A percentile compares a stretch with the other conserved stretches of the same genome.
Conservation (phyloP, 352 stramenopile genomes). For the Globisporangium nodosum region DNA sequence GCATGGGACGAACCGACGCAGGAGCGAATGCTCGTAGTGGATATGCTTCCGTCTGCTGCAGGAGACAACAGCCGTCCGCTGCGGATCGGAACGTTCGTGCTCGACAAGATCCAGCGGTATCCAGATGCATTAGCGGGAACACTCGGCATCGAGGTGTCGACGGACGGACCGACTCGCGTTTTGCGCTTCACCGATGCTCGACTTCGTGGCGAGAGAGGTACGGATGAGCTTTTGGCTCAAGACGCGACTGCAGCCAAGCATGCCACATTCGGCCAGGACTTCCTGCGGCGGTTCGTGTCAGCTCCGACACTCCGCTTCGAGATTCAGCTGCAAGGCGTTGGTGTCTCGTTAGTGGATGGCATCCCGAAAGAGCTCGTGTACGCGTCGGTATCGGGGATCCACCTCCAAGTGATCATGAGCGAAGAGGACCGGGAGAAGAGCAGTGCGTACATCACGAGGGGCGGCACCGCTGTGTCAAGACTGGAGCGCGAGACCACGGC, state of each 20-base stretch:
- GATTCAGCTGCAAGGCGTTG: constrained; percentile 63
- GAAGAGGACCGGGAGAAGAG: constrained; percentile 33
- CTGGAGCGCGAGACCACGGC: constrained; percentile 50
- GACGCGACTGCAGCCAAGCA: constrained; percentile 1
- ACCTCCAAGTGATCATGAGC: constrained; percentile 53
- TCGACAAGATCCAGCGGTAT: constrained; percentile 81
- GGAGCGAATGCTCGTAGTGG: constrained; percentile 71
- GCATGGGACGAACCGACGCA: constrained; percentile 86
- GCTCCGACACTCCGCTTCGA: constrained; percentile 43
- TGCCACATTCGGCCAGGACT: constrained; percentile 8
- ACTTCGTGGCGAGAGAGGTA: constrained; percentile 39
- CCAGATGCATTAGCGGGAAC: constrained; percentile 67
- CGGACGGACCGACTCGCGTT: constrained; percentile 84
- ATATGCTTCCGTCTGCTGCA: constrained; percentile 85
- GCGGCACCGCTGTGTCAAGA: constrained; percentile 35
- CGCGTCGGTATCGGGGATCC: constrained; percentile 56
- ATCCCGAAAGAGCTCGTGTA: constrained; percentile 79
- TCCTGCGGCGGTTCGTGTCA: constrained; percentile 46
- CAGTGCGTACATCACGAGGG: constrained; percentile 35
- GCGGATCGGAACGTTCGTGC: constrained; percentile 72
- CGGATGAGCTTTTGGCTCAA: constrained; percentile 12
- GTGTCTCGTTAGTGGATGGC: constrained; percentile 71
- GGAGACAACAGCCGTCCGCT: constrained; percentile 83
- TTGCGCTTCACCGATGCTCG: constrained; percentile 80
- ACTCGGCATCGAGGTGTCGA: constrained; percentile 76